A percentile compares a stretch with the other conserved stretches of the same genome.
These are phyloP conservation scores for Saraca asoca DNA, from an alignment of 331 rosid species.

Conservation along the genomic window DNA sequence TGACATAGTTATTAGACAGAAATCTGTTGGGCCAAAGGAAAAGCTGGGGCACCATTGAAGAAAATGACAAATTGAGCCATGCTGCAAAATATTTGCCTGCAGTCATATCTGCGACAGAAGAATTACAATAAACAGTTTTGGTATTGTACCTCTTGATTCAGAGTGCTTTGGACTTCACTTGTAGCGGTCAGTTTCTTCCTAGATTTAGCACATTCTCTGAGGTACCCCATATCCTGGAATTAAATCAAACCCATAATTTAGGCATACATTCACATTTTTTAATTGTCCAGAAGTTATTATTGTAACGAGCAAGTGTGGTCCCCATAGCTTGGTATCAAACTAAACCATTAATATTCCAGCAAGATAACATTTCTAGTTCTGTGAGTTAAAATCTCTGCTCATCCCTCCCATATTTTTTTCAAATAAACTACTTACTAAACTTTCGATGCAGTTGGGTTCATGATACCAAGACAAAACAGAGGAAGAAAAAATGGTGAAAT, in stretches of 20 bases:
- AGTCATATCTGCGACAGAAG: constrained; percentile 17
- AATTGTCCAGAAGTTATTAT: constrained; percentile 17
- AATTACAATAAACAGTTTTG: constrained; percentile 28
- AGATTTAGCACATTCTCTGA: constrained; percentile 50
- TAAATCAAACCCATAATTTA: constrained; percentile 42
- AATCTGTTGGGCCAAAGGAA: constrained; percentile 6
- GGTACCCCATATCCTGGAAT: constrained; percentile 61
- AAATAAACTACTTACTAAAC: not conserved
- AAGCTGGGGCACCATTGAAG: constrained; percentile 25
- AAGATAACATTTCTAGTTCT: not conserved
- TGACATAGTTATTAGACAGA: constrained; percentile 3
- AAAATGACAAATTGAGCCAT: constrained; percentile 11
- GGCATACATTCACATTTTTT: constrained; percentile 11
- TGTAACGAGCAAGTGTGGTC: constrained; percentile 26
- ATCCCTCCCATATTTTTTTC: constrained; percentile 19
- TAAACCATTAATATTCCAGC: constrained; percentile 31
- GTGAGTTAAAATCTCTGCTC: constrained; percentile 15
- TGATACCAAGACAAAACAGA: not conserved
- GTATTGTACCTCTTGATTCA: constrained; percentile 81
- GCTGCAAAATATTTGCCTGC: constrained; percentile 8
- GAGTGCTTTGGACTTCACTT: constrained; percentile 56
- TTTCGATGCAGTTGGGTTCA: too few relatives aligned
- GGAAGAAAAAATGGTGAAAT: constrained; percentile 10
- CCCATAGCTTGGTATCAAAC: constrained; percentile 27
- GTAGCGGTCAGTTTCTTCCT: constrained; percentile 51